Base-by-base conservation (phyloP, 768 basidiomycete species). In the Podaxis sp. region DNA sequence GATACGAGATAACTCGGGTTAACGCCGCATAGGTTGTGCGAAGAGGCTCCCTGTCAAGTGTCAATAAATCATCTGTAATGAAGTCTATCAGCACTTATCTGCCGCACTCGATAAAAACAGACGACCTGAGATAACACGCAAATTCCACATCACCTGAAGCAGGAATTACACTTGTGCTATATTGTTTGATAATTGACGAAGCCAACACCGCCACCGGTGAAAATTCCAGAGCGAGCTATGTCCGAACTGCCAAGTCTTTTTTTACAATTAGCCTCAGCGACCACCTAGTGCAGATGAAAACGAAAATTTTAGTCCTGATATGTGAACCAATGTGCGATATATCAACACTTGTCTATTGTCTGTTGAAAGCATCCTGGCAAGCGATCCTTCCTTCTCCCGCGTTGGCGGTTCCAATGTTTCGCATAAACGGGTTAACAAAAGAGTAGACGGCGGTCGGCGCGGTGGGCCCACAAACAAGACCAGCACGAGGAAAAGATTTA, bases 401-500 rank as follows among this genome's bases (percentile, higher is more conserved):
- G 11, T 67, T 63, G 0, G 78, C 77, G 22, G 79, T 68, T 0
- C 78, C 78, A 7, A 74, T 74, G 52, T 70, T 70, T 36, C 73
- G 66, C 7, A 80, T 72, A 36, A 78, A 73, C 46, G 77, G 74
- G 53, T 75, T 75, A 20, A 77, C 70, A 61, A 79, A 80, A 1
- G 78, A 78, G 55, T 76, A 78, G 40, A 79, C 75, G 13, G 79
- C 79, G 2, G 75, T 74, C 6, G 73, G 71, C 0, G 76, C 74
- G 17, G 80, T 63, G 13, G 78, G 77, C 22, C 76, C 77, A 74
- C 69, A 8, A 74, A 63, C 55, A 76, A 77, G 12, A 79, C 70
- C 22, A 76, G 56, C 3, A 76, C 64, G 5, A 80, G 67, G 33
- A 81, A 73, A 68, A 71, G 15, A 79, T 70, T 55, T 80, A 80